Percentiles rank a stretch among this genome's conserved stretches.
Conservation (phyloP, 768 basidiomycete species). For the Boletus barrowsii region DNA sequence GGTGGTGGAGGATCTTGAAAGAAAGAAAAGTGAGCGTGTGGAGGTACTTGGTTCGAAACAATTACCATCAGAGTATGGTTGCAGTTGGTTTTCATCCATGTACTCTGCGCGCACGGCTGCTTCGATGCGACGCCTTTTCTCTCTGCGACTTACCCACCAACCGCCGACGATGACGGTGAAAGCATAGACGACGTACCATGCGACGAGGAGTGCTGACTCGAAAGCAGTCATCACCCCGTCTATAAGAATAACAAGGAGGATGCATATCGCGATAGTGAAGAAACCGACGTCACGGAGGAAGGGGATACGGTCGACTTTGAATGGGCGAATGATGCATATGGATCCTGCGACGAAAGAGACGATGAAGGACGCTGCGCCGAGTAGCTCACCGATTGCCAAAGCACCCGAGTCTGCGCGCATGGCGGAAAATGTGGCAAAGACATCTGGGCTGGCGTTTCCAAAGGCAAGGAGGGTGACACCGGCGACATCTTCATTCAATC, state of each 20-base stretch:
- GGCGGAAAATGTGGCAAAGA: slow-evolving; percentile 94
- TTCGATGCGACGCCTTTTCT: slow-evolving; percentile 46
- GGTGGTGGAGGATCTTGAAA: neutral
- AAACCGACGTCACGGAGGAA: slow-evolving; percentile 95
- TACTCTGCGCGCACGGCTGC: slow-evolving; percentile 59
- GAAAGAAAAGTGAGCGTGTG: slow-evolving; percentile 3
- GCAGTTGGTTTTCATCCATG: slow-evolving; percentile 40
- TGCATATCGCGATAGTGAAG: slow-evolving; percentile 74
- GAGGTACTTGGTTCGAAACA: neutral
- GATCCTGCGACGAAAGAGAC: slow-evolving; percentile 94
- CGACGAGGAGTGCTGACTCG: slow-evolving; percentile 74
- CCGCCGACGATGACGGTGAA: slow-evolving; percentile 67
- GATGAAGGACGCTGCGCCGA: slow-evolving; percentile 96
- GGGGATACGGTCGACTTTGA: slow-evolving; percentile 72
- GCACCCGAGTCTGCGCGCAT: slow-evolving; percentile 83
- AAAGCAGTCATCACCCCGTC: slow-evolving; percentile 66
- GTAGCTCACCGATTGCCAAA: slow-evolving; percentile 89
- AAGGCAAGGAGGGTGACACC: slow-evolving; percentile 97
- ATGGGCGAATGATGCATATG: slow-evolving; percentile 97
- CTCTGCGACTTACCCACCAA: slow-evolving; percentile 68
- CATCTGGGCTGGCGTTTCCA: slow-evolving; percentile 94
- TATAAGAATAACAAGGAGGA: slow-evolving; percentile 73
- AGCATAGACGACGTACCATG: slow-evolving; percentile 77
- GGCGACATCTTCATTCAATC: slow-evolving; percentile 89
- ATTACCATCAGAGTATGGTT: slow-evolving; percentile 63